These are phyloP conservation scores for Paspalum notatum DNA, from an alignment of 176 grass and related monocot species.

Conservation along the genomic window DNA sequence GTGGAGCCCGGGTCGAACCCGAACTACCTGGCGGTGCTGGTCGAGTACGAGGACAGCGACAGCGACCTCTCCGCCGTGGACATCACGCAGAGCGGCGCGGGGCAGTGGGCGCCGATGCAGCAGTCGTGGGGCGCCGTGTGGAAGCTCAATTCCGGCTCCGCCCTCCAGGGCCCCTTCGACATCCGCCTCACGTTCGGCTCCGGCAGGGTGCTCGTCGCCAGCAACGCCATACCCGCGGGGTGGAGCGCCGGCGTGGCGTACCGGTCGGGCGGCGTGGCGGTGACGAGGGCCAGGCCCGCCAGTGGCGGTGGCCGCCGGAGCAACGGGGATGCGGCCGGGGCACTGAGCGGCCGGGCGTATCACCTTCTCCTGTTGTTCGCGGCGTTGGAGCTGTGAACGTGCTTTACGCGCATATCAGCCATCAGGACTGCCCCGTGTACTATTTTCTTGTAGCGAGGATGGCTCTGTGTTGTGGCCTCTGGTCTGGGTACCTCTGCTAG, in stretches of 20 bases:
- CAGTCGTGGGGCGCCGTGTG: slow-evolving; percentile 71
- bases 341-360: not conserved
- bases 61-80: slow-evolving; percentile 66
- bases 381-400: slow-evolving; percentile 1
- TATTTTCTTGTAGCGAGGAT: no score
- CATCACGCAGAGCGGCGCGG: slow-evolving; percentile 10
- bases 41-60: slow-evolving; percentile 75
- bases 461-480: no score
- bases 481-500: no score
- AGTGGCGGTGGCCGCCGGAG: not conserved
- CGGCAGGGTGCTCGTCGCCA: slow-evolving; percentile 48
- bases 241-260: slow-evolving; percentile 57
- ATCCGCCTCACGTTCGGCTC: slow-evolving; percentile 53
- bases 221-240: slow-evolving; percentile 42
- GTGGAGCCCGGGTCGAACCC: slow-evolving; percentile 80
- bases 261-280: slow-evolving; percentile 40
- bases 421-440: no score
- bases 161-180: slow-evolving; percentile 56
- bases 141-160: slow-evolving; percentile 46
- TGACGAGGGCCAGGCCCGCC: slow-evolving; percentile 7
- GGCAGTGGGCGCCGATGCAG: slow-evolving; percentile 56
- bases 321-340: not conserved
- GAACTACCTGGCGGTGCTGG: slow-evolving; percentile 74
- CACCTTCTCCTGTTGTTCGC: slow-evolving; percentile 18
- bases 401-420: no score